Conservation (phyloP, 2,329 filamentous ascomycete species). For the Penicillium psychrosexuale region DNA sequence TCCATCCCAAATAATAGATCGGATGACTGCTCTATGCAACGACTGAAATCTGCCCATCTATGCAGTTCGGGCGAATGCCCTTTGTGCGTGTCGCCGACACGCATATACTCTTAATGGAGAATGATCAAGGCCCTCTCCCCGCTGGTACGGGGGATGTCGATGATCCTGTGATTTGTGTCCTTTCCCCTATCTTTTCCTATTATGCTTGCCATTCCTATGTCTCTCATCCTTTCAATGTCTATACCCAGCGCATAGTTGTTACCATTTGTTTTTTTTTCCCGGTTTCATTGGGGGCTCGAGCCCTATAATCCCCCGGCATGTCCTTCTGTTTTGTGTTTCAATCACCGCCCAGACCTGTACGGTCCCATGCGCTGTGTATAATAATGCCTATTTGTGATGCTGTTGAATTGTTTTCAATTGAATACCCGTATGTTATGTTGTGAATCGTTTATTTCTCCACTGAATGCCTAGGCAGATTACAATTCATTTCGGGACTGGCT, state of each 20-base stretch:
- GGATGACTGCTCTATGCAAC: constrained; percentile 12
- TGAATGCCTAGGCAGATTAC: not conserved
- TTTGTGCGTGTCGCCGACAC: constrained; percentile 19
- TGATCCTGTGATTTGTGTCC: constrained; percentile 8
- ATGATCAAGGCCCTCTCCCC: constrained; percentile 14
- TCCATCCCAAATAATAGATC: constrained; percentile 13
- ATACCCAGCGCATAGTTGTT: constrained; percentile 25
- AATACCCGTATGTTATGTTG: constrained; percentile 20
- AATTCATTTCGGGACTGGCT: not conserved
- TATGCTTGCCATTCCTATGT: constrained; percentile 5
- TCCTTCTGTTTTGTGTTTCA: constrained; percentile 4
- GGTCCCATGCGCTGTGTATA: constrained; percentile 24
- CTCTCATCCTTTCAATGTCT: constrained; percentile 17
- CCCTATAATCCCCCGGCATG: constrained; percentile 14
- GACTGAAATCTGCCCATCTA: constrained; percentile 5
- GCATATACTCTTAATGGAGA: constrained; percentile 18
- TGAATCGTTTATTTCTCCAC: constrained; percentile 4
- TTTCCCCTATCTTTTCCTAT: not conserved
- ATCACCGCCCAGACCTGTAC: constrained; percentile 16
- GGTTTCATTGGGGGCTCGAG: constrained; percentile 6
- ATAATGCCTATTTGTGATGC: constrained; percentile 17
- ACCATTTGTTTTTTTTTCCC: constrained; percentile 7
- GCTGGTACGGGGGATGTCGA: constrained; percentile 20
- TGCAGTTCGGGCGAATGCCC: constrained; percentile 1
- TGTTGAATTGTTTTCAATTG: constrained; percentile 11